Percentiles rank a stretch among this genome's conserved stretches.
Conservation (phyloP, 208 protist species). For the Crithidia brevicula region DNA sequence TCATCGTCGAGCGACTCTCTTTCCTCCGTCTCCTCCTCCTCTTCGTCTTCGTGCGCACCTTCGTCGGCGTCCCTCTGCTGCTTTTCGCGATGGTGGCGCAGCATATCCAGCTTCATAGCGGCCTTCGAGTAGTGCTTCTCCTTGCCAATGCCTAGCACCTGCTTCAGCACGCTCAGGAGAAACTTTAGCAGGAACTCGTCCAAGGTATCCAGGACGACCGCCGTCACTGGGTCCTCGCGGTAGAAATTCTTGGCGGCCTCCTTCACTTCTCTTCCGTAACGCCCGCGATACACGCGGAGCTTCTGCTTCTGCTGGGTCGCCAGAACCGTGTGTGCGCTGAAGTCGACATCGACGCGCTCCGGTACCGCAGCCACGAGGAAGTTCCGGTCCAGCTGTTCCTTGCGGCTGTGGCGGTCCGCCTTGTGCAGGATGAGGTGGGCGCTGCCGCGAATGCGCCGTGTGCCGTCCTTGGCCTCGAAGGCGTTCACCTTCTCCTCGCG, state of each 20-base stretch:
- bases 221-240: slow-evolving; percentile 82
- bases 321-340: slow-evolving; percentile 85
- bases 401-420: slow-evolving; percentile 44
- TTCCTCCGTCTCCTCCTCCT: slow-evolving; percentile 15
- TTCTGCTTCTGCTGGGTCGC: slow-evolving; percentile 92
- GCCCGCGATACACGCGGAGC: slow-evolving; percentile 82
- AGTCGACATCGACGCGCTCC: slow-evolving; percentile 88
- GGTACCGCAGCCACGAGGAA: slow-evolving; percentile 75
- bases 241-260: slow-evolving; percentile 88
- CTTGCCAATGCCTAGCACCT: slow-evolving; percentile 87
- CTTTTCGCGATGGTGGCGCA: slow-evolving; percentile 52
- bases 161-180: slow-evolving; percentile 84
- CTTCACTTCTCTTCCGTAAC: slow-evolving; percentile 76
- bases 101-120: slow-evolving; percentile 71
- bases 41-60: slow-evolving; percentile 6
- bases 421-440: slow-evolving; percentile 68
- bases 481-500: slow-evolving; percentile 80
- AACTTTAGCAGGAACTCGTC: slow-evolving; percentile 91
- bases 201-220: slow-evolving; percentile 88
- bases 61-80: slow-evolving; percentile 15
- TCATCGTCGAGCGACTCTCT: slow-evolving; percentile 11
- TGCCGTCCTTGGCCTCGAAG: slow-evolving; percentile 91
- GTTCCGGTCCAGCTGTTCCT: slow-evolving; percentile 73
- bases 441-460: slow-evolving; percentile 84
- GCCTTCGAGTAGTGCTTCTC: slow-evolving; percentile 69